Percentiles rank a stretch among this genome's conserved stretches.
Conservation (phyloP, 2,329 filamentous ascomycete species). For the Penicillium sclerotiorum region DNA sequence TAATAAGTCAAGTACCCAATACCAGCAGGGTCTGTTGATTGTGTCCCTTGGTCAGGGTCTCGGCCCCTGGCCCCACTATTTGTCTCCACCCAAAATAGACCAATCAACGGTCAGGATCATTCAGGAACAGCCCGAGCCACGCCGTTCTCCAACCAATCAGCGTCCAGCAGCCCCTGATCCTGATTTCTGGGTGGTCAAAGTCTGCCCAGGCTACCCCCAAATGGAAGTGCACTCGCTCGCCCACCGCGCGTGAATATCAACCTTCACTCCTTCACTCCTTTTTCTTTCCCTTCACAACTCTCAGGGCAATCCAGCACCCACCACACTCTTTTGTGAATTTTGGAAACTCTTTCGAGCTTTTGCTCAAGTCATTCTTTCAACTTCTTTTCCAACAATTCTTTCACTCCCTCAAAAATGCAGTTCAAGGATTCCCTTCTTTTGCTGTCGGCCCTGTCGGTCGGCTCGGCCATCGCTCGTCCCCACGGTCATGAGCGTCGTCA, state of each 20-base stretch:
- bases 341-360: slow-evolving; percentile 11
- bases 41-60: slow-evolving; percentile 2
- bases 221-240: too few relatives aligned
- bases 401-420: slow-evolving; percentile 34
- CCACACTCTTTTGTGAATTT: slow-evolving; percentile 26
- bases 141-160: slow-evolving; percentile 20
- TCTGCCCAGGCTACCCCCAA: not conserved
- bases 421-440: slow-evolving; percentile 42
- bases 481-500: slow-evolving; percentile 45
- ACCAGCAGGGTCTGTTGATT: slow-evolving; percentile 2
- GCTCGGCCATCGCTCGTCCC: slow-evolving; percentile 38
- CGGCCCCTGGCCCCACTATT: slow-evolving; percentile 7
- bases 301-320: not conserved
- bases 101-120: not conserved
- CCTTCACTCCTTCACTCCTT: not conserved
- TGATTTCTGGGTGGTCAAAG: slow-evolving; percentile 3
- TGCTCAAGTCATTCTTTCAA: slow-evolving; percentile 28
- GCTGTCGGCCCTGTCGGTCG: slow-evolving; percentile 40
- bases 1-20: slow-evolving; percentile 7
- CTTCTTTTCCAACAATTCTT: slow-evolving; percentile 3
- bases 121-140: slow-evolving; percentile 22
- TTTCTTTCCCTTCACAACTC: not conserved
- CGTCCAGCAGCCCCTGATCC: slow-evolving; percentile 19
- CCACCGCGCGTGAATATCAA: too few relatives aligned
- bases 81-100: slow-evolving; percentile 15